Percentiles rank a stretch among this genome's conserved stretches.
These are phyloP conservation scores for Boletus speciosus DNA, from an alignment of 768 basidiomycete species.

Conservation along the genomic window DNA sequence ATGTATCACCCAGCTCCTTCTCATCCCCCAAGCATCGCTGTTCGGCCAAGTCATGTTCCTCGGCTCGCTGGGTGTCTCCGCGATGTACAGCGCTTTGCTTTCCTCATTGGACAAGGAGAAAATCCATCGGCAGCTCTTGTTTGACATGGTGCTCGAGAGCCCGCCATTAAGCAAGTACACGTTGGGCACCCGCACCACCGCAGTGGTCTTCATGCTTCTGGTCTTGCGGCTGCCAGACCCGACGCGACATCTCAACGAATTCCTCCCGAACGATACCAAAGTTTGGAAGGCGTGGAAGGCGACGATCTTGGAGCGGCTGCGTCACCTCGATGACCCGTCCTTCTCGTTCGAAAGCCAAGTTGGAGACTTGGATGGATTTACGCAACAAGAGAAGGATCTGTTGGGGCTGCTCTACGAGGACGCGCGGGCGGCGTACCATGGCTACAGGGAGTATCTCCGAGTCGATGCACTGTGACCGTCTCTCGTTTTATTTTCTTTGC, in stretches of 20 bases:
- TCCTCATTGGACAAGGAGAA: slow-evolving; percentile 32
- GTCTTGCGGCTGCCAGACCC: slow-evolving; percentile 11
- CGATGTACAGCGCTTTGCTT: slow-evolving; percentile 21
- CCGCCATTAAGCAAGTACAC: slow-evolving; percentile 16
- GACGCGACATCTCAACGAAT: slow-evolving; percentile 5
- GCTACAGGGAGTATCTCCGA: slow-evolving; percentile 8
- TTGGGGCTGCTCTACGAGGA: slow-evolving; percentile 11
- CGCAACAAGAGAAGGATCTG: slow-evolving; percentile 8
- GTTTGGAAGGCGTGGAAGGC: slow-evolving; percentile 22
- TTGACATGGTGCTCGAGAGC: slow-evolving; percentile 7
- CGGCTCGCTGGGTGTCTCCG: slow-evolving; percentile 23
- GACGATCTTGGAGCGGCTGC: slow-evolving; percentile 5
- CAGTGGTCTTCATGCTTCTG: slow-evolving; percentile 16
- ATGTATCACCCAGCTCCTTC: slow-evolving; percentile 26
- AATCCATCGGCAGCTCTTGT: slow-evolving; percentile 12
- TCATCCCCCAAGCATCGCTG: slow-evolving; percentile 26
- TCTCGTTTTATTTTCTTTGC: not conserved
- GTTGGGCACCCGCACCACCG: slow-evolving; percentile 14
- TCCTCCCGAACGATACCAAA: slow-evolving; percentile 20
- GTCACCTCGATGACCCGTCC: not conserved
- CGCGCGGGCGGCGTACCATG: slow-evolving; percentile 9
- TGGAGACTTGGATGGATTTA: not conserved
- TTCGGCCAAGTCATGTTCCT: slow-evolving; percentile 34
- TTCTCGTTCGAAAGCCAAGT: not conserved
- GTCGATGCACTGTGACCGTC: not conserved